These are phyloP conservation scores for Ophiostoma pallidulum DNA, from an alignment of 2,329 filamentous ascomycete genomes.

Conservation along the genomic window DNA sequence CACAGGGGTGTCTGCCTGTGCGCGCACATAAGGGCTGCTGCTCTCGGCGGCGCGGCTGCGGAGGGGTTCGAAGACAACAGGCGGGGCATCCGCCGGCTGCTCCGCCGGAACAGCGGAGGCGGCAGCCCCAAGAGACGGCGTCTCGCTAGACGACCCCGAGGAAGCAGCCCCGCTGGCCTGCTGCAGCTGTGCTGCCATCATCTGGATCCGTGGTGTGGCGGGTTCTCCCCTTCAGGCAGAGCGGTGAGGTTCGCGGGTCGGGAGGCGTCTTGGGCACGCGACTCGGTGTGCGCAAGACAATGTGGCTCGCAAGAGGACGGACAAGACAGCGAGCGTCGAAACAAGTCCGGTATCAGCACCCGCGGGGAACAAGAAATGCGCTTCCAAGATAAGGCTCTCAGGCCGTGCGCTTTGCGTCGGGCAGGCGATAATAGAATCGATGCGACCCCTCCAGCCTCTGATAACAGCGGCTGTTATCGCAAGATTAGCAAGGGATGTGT, in stretches of 20 bases:
- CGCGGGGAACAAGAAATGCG: neutral
- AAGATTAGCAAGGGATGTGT: neutral
- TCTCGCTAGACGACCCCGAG: constrained; percentile 3
- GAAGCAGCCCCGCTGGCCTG: constrained; percentile 17
- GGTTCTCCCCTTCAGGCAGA: neutral
- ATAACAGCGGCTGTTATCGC: neutral
- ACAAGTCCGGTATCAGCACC: neutral
- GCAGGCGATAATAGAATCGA: neutral
- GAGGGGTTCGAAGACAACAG: constrained; percentile 20
- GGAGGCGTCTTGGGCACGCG: neutral
- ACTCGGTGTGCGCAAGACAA: neutral
- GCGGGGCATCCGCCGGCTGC: neutral
- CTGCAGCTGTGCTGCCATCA: constrained; percentile 20
- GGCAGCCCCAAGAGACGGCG: constrained; percentile 8
- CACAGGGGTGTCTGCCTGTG: constrained; percentile 71
- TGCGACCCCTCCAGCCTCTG: constrained; percentile 1
- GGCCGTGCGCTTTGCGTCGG: constrained; percentile 3
- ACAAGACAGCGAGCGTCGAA: no score
- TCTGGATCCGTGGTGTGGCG: constrained; percentile 5
- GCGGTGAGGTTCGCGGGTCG: neutral
- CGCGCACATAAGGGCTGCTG: constrained; percentile 52
- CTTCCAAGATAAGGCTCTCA: neutral
- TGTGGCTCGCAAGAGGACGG: no score
- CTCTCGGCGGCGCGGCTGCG: constrained; percentile 30
- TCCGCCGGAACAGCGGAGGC: neutral